Conservation (phyloP, 148 eudicot genomes). For the Euryodendron excelsum region DNA sequence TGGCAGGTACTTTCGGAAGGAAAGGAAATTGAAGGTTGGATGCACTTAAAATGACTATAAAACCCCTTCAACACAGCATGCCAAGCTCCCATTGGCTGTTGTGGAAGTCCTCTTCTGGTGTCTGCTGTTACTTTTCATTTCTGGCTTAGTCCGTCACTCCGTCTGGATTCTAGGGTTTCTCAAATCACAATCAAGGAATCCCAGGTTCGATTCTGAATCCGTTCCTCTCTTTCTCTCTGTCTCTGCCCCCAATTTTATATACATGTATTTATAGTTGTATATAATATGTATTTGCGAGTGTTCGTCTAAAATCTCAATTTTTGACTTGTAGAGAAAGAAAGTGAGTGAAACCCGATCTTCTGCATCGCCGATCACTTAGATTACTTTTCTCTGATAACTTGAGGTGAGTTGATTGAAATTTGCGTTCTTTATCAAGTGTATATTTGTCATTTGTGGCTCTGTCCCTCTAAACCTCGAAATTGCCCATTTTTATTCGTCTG, state of each 20-base stretch:
- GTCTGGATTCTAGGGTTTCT: conserved; percentile 20
- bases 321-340: conserved; percentile 21
- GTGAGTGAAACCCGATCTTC: background rate
- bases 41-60: too few species aligned
- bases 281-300: background rate
- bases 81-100: too few species aligned
- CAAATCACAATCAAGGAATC: conserved; percentile 7
- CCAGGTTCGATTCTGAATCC: conserved; percentile 2
- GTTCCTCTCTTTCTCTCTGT: background rate
- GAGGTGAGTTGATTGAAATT: conserved; percentile 11
- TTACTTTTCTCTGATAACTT: background rate
- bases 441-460: background rate
- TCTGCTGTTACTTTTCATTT: too few species aligned
- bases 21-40: too few species aligned
- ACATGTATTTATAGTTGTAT: background rate
- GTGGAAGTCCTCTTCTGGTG: too few species aligned
- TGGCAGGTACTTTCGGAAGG: too few species aligned
- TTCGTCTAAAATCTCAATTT: background rate
- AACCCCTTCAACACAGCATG: too few species aligned
- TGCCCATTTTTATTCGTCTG: background rate
- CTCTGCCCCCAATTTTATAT: background rate
- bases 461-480: too few species aligned
- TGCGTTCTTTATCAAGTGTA: background rate
- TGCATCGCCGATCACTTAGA: background rate
- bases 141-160: too few species aligned